Evolutionary conservation across 2,329 filamentous ascomycete species (phyloP).

Genomic region (Pseudogymnoascus sp.): DNA sequence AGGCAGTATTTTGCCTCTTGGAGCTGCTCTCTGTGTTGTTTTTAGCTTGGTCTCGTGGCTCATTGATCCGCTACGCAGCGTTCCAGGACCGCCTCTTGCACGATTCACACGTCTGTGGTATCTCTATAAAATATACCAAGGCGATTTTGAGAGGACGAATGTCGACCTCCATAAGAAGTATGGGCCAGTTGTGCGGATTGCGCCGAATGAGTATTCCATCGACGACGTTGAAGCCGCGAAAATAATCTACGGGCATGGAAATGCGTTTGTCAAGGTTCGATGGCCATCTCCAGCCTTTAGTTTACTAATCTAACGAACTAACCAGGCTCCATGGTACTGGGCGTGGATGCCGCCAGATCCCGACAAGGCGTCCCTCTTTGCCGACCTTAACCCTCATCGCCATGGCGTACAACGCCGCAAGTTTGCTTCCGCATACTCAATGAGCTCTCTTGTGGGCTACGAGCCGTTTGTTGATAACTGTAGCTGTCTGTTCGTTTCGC

Average conservation of each 20-base stretch:
- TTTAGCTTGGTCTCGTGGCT: not conserved
- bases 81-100: conserved; percentile 42
- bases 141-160: conserved; percentile 38
- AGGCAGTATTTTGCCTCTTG: not conserved
- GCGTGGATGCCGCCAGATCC: conserved; percentile 24
- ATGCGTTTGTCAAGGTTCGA: conserved; percentile 31
- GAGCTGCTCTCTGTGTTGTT: not conserved
- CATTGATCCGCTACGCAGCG: conserved; percentile 31
- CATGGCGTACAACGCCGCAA: conserved; percentile 37
- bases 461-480: conserved; percentile 45
- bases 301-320: conserved; percentile 18
- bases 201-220: conserved; percentile 41
- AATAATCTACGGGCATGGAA: conserved; percentile 37
- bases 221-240: conserved; percentile 37
- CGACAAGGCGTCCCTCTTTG: conserved; percentile 27
- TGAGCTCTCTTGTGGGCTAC: conserved; percentile 43
- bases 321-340: conserved; percentile 28
- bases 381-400: conserved; percentile 31
- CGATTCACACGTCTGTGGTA: conserved; percentile 43
- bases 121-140: conserved; percentile 33
- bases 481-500: conserved; percentile 34
- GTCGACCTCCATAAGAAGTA: conserved; percentile 38
- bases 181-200: conserved; percentile 34
- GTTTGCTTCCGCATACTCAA: conserved; percentile 41
- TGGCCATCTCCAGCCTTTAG: not conserved